Base-by-base conservation (phyloP, 768 basidiomycete genomes). In the Boletus reticulatus region DNA sequence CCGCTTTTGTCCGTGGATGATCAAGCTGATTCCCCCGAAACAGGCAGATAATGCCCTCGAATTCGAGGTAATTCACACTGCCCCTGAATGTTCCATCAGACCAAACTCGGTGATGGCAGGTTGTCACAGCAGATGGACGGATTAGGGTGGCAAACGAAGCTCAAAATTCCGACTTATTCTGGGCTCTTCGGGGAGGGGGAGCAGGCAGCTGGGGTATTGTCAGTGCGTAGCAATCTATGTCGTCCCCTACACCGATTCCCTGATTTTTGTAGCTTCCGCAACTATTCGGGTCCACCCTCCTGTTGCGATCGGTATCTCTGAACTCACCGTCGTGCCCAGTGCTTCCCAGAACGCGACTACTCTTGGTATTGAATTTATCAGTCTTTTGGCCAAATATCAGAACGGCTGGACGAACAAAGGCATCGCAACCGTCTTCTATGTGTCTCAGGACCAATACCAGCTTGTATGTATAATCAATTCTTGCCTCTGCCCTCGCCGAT, bases 11-110 rank as follows among this genome's bases (percentile, higher is more conserved):
- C 12, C 13, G 2, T 48, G 49, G 19, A 44, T 41, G 2, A 13
- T 37, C 29, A 41, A 38, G 38, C 38, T 56, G 17, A 61, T 14
- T 27, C 8, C 12, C 12, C 27, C 8, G 5, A 32, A 36, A 47
- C 38, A 79, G 80, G 78, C 53, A n/a, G 81, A 81, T 60, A 77
- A 76, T 41, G 73, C 73, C n/a, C 61, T 83, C 17, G 70, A 84
- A 56, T 75, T 81, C 48, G 49, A 68, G 59, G 67, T 68, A 37
- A 48, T 10, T 37, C 22, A n/a, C 2, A 4, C 19, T 29, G 29
- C 1, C 4, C 19, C n/a, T 31, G 32, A 13, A 22, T 46, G 29
- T 32, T 32, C 2, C 6, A 1, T 24, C 16, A 5, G 7, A 13
- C 17, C 43, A 31, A 50, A 4, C 16, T 39, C 29, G 7, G 17